These are phyloP conservation scores for Pugionium dolabratum DNA, from an alignment of 345 rosid species.

Conservation along the genomic window DNA sequence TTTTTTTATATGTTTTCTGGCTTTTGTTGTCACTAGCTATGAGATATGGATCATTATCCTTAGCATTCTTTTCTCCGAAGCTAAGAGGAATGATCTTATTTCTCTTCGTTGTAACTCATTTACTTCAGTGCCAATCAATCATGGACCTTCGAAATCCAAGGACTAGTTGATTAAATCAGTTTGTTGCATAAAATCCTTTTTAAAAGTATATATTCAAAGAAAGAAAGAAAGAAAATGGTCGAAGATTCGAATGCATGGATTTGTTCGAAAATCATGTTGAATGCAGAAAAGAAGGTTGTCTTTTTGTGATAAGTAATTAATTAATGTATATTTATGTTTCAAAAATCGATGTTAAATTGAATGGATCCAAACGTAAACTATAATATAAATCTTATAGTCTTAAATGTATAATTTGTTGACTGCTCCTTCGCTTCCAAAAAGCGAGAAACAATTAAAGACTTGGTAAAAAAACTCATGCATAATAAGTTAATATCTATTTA, in stretches of 20 bases:
- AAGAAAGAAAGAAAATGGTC: slow-evolving; percentile 12
- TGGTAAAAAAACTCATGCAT: slow-evolving; percentile 39
- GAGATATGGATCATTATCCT: slow-evolving; percentile 47
- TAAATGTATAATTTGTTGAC: slow-evolving; percentile 24
- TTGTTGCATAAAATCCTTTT: slow-evolving; percentile 5
- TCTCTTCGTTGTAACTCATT: slow-evolving; percentile 42
- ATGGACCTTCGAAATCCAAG: slow-evolving; percentile 28
- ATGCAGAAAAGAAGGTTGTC: slow-evolving; percentile 44
- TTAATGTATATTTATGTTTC: not conserved
- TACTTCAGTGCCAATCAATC: slow-evolving; percentile 28
- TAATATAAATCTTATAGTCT: not conserved
- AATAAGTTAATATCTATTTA: slow-evolving; percentile 6
- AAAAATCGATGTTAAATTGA: slow-evolving; percentile 10
- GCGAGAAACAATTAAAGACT: slow-evolving; percentile 20
- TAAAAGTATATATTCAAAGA: not conserved
- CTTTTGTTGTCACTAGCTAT: slow-evolving; percentile 13
- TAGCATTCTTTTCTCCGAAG: slow-evolving; percentile 53
- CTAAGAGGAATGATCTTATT: slow-evolving; percentile 64
- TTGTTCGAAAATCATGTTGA: slow-evolving; percentile 41
- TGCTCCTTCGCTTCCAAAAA: slow-evolving; percentile 15
- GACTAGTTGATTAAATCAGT: slow-evolving; percentile 33
- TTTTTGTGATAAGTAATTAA: slow-evolving; percentile 29
- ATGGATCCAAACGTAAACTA: slow-evolving; percentile 22
- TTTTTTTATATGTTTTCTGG: not conserved
- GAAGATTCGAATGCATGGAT: slow-evolving; percentile 42